Base-by-base conservation (phyloP, 345 rosid genomes). In the Euphorbia pulcherrima region DNA sequence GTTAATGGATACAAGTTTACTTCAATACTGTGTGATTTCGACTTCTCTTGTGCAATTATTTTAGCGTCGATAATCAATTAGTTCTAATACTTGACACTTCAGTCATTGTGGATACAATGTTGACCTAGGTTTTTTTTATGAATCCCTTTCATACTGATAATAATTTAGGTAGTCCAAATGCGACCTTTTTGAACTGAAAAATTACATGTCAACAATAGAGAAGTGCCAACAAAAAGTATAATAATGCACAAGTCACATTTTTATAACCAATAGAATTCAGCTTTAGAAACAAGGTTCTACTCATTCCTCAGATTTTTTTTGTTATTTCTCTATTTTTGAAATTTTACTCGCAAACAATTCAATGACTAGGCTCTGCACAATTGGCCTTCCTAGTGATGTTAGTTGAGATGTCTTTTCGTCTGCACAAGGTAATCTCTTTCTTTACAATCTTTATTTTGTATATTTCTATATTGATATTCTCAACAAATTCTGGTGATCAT, bases 401-500 rank as follows among this genome's bases (percentile, higher is more conserved):
- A 83, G 99, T 89, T 74, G 97, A 85, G 39, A 89, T 91, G 92
- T 87, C 97, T 64, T 94, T 91, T 68, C 99, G 89, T 82, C 97
- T 94, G 68, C 99, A 94, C 88, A 94, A 91, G 99, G 99, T 94
- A 82, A 64, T 26, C 10, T 59, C 62, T 40, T 23, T 64, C 44
- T 14, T 68, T n/a, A 4, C 24, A 20, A 33, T 46, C 9, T 5
- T 50, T 58, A 47, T 23, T 18, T 65, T 35, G 28, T 6, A 26
- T 30, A 28, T 68, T 54, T 51, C 51, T 27, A 23, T 60, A 20
- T 37, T 62, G 29, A n/a, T 48, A 51, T 8, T 29, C 39, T 39
- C 7, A 11, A 9, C 35, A 60, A 27, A 17, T 61, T 60, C n/a
- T 10, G 24, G 37, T 48, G 33, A 30, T 30, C 33, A 14, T 48